A percentile compares a stretch with the other conserved stretches of the same genome.
Evolutionary conservation across 2,329 filamentous ascomycete species (phyloP).

Genomic region (Aureobasidium zeae): DNA sequence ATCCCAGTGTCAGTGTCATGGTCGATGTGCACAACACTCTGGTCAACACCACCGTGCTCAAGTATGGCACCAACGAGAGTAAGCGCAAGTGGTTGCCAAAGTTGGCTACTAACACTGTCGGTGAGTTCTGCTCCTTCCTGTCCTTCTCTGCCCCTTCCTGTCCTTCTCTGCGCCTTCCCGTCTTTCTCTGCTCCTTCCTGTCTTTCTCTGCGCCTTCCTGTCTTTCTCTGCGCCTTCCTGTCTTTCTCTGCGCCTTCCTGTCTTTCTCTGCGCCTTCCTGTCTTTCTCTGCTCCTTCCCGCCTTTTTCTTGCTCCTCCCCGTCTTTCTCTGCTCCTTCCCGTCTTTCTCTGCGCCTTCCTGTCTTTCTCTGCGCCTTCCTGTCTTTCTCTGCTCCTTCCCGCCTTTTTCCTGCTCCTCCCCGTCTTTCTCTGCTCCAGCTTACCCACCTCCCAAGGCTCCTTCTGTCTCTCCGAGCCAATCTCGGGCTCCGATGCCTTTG

Average conservation of each 20-base stretch:
- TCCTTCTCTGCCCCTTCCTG: conserved; percentile 19
- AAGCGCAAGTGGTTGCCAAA: conserved; percentile 85
- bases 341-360: conserved; percentile 19
- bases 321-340: conserved; percentile 24
- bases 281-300: conserved; percentile 19
- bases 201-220: conserved; percentile 21
- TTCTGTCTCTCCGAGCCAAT: conserved; percentile 91
- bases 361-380: conserved; percentile 21
- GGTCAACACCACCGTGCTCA: conserved; percentile 86
- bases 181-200: conserved; percentile 19
- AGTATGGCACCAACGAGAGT: conserved; percentile 65
- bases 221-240: conserved; percentile 19
- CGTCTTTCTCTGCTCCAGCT: no score
- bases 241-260: no score
- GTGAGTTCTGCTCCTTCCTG: conserved; percentile 27
- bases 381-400: conserved; percentile 19
- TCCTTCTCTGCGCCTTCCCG: conserved; percentile 18
- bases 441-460: conserved; percentile 42
- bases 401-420: no score
- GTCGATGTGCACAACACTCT: conserved; percentile 98
- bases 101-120: conserved; percentile 81
- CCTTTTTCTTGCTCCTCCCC: no score
- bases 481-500: conserved; percentile 92
- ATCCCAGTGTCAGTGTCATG: conserved; percentile 89
- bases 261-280: conserved; percentile 24